phyloP scores from a whole-genome alignment of 495 filamentous ascomycete genomes.

The Penicillium cinerascens region DNA sequence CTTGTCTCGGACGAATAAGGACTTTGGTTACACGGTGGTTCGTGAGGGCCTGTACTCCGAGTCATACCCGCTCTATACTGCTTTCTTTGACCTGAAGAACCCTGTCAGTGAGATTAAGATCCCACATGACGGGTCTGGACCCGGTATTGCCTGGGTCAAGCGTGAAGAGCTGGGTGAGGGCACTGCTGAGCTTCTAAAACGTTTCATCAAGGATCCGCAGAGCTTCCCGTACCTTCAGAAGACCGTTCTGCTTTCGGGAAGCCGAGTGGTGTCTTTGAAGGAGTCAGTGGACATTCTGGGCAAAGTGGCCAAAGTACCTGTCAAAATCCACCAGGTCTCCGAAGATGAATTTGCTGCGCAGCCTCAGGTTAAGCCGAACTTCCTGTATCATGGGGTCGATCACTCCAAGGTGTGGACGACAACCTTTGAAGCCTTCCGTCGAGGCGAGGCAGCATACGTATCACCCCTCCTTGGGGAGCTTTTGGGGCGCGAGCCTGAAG shows the following conservation, averaged over 20 bases:
- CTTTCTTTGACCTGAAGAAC: conserved; percentile 43
- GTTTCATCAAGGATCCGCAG: conserved; percentile 15
- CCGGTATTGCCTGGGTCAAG: conserved; percentile 43
- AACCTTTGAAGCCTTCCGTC: conserved; percentile 36
- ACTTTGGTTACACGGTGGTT: conserved; percentile 46
- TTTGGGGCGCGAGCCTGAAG: neutral
- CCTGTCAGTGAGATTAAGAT: conserved; percentile 32
- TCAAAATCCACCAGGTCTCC: conserved; percentile 28
- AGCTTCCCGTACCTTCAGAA: conserved; percentile 25
- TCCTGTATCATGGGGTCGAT: conserved; percentile 20
- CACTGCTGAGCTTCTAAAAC: conserved; percentile 33
- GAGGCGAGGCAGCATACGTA: conserved; percentile 29
- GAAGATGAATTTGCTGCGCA: conserved; percentile 38
- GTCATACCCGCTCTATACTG: conserved; percentile 60
- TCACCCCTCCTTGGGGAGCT: neutral
- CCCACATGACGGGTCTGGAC: conserved; percentile 38
- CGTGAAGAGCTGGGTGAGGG: conserved; percentile 46
- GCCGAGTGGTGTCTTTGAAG: conserved; percentile 25
- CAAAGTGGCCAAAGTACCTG: conserved; percentile 19
- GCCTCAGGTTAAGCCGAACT: conserved; percentile 23
- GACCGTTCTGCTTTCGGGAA: conserved; percentile 35
- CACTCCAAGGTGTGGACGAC: conserved; percentile 24
- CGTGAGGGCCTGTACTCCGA: conserved; percentile 60
- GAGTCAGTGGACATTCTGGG: conserved; percentile 35
- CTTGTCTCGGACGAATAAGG: conserved; percentile 12